A percentile compares a stretch with the other conserved stretches of the same genome.
Evolutionary conservation across 805 yeast genomes (phyloP).

Genomic region (Zygoascus biomembranicola): DNA sequence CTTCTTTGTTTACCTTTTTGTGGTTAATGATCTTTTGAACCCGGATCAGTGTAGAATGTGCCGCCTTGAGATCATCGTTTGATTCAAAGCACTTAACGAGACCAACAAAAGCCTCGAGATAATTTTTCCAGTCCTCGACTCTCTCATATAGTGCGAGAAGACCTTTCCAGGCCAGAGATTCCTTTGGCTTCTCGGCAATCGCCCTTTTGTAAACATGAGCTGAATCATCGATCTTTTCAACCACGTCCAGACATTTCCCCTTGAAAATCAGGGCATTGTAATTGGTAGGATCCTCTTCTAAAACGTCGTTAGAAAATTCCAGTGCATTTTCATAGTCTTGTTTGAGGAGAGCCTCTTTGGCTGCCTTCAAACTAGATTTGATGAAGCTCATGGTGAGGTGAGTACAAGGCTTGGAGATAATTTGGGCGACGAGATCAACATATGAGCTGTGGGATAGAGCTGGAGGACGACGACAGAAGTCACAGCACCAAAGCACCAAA

Average conservation of each 20-base stretch:
- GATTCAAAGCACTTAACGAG: conserved; percentile 15
- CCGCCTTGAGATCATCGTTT: conserved; percentile 17
- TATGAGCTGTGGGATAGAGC: too few relatives aligned
- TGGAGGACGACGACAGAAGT: too few relatives aligned
- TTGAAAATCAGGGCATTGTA: conserved; percentile 41
- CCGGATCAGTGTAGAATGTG: conserved; percentile 17
- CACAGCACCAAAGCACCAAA: too few relatives aligned
- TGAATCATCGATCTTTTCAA: conserved; percentile 38
- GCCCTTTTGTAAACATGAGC: conserved; percentile 36
- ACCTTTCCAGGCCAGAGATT: conserved; percentile 77
- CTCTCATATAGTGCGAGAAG: conserved; percentile 31
- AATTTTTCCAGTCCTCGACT: conserved; percentile 12
- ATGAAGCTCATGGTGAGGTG: conserved; percentile 4
- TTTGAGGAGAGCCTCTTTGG: conserved; percentile 27
- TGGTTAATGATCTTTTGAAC: conserved; percentile 11
- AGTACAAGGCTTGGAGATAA: not conserved
- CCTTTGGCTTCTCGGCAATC: conserved; percentile 35
- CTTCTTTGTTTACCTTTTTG: conserved; percentile 11
- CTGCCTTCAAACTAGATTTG: conserved; percentile 16
- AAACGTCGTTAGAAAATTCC: conserved; percentile 45
- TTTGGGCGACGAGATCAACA: too few relatives aligned
- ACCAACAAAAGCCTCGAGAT: conserved; percentile 17
- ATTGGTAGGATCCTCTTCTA: conserved; percentile 46
- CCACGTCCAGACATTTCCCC: conserved; percentile 57
- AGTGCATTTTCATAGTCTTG: conserved; percentile 58